Conservation (phyloP, 768 basidiomycete genomes). For the Lenzites betulinus region DNA sequence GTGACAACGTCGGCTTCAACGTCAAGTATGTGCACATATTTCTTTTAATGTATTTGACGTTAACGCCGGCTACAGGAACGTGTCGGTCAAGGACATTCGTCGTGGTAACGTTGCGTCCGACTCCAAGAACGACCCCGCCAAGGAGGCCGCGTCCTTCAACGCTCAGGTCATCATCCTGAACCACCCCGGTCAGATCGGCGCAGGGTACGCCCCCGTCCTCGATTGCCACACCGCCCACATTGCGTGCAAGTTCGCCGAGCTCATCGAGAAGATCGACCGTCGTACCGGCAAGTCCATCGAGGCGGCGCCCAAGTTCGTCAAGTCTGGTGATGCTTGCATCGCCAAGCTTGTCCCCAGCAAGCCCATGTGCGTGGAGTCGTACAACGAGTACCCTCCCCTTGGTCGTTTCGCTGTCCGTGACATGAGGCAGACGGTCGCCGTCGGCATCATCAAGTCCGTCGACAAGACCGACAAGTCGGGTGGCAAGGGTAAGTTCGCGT, state of each 20-base stretch:
- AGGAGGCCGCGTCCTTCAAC: slow-evolving; percentile 99
- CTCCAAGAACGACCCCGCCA: slow-evolving; percentile 99
- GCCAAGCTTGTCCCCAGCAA: slow-evolving; percentile 96
- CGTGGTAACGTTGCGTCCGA: slow-evolving; percentile 99
- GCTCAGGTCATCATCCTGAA: slow-evolving; percentile 99
- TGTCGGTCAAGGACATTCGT: slow-evolving; percentile 99
- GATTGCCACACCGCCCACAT: slow-evolving; percentile 99
- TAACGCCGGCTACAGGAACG: slow-evolving; percentile 67
- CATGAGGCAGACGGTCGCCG: slow-evolving; percentile 99
- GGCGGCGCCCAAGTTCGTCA: slow-evolving; percentile 92
- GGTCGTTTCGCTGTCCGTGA: slow-evolving; percentile 99
- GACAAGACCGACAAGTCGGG: slow-evolving; percentile 90
- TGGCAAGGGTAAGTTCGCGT: slow-evolving; percentile 70
- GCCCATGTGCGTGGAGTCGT: slow-evolving; percentile 94
- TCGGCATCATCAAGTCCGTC: slow-evolving; percentile 98
- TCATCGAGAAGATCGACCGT: slow-evolving; percentile 99
- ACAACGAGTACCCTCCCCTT: slow-evolving; percentile 97
- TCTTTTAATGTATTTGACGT: slow-evolving; percentile 4
- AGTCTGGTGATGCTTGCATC: slow-evolving; percentile 99
- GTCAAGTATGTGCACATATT: slow-evolving; percentile 91
- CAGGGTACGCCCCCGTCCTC: slow-evolving; percentile 97
- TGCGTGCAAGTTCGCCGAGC: slow-evolving; percentile 98
- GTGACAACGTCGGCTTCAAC: slow-evolving; percentile 99
- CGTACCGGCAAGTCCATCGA: slow-evolving; percentile 95
- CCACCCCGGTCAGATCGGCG: slow-evolving; percentile 99